Evolutionary conservation across 805 yeast genomes (phyloP).

Genomic region (Ogataea nakhonphanomensis): DNA sequence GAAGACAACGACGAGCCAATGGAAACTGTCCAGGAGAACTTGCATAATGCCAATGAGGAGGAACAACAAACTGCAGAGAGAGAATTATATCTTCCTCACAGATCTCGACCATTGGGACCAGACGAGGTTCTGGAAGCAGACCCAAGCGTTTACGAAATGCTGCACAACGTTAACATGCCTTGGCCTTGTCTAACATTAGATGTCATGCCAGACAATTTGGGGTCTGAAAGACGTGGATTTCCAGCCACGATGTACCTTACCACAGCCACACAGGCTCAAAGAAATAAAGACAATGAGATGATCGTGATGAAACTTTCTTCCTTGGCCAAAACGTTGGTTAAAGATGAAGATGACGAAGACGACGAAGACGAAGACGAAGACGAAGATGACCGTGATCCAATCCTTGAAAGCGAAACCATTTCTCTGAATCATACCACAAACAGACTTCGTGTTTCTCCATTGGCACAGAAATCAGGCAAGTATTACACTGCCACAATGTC

Average conservation of each 20-base stretch:
- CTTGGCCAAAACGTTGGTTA: constrained; percentile 80
- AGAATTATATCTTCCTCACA: constrained; percentile 79
- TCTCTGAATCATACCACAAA: constrained; percentile 83
- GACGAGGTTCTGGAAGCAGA: constrained; percentile 97
- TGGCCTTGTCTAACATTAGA: constrained; percentile 97
- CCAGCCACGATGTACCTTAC: constrained; percentile 85
- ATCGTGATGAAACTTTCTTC: constrained; percentile 79
- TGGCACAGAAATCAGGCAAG: constrained; percentile 69
- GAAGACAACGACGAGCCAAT: constrained; percentile 43
- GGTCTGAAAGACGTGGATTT: constrained; percentile 81
- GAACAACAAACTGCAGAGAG: constrained; percentile 26
- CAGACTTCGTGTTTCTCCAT: constrained; percentile 81
- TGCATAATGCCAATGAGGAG: constrained; percentile 37
- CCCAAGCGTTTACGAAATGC: constrained; percentile 93
- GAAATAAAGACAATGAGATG: constrained; percentile 83
- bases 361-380: constrained; percentile 72
- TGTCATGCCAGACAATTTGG: constrained; percentile 79
- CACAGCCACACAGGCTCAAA: constrained; percentile 91
- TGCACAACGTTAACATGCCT: constrained; percentile 87
- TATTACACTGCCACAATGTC: constrained; percentile 83
- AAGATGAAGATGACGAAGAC: constrained; percentile 71
- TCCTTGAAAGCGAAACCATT: constrained; percentile 79
- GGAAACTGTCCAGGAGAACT: constrained; percentile 28
- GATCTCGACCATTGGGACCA: constrained; percentile 86
- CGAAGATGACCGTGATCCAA: constrained; percentile 71